Conservation (phyloP, 805 yeast genomes). For the Saturnispora quitensis region DNA sequence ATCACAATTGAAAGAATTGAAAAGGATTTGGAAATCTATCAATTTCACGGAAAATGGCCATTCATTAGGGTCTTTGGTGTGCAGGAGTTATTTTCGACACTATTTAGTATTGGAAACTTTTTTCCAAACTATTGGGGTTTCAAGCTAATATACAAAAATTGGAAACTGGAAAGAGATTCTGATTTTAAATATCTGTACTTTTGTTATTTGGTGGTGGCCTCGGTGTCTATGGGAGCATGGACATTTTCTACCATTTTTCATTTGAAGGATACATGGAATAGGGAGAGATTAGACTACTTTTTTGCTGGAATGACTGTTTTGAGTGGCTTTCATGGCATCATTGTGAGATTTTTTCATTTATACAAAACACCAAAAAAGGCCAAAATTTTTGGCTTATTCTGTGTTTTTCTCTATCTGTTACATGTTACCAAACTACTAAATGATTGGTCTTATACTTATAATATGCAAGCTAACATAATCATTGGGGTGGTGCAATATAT, state of each 20-base stretch:
- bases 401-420: slow-evolving; percentile 42
- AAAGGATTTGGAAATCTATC: slow-evolving; percentile 49
- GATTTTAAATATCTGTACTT: slow-evolving; percentile 24
- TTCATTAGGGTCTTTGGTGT: slow-evolving; percentile 66
- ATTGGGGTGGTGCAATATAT: slow-evolving; percentile 72
- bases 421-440: slow-evolving; percentile 60
- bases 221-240: slow-evolving; percentile 83
- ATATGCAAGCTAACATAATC: slow-evolving; percentile 80
- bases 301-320: slow-evolving; percentile 88
- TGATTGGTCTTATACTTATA: slow-evolving; percentile 88
- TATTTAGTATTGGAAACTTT: slow-evolving; percentile 69
- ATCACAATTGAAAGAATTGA: slow-evolving; percentile 48
- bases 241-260: slow-evolving; percentile 78
- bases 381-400: slow-evolving; percentile 29
- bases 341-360: slow-evolving; percentile 50
- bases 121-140: slow-evolving; percentile 52
- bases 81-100: slow-evolving; percentile 75
- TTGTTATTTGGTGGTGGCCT: slow-evolving; percentile 40
- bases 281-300: slow-evolving; percentile 85
- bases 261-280: slow-evolving; percentile 65
- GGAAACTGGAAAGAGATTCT: slow-evolving; percentile 12
- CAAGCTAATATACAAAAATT: slow-evolving; percentile 24
- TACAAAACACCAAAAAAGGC: slow-evolving; percentile 34
- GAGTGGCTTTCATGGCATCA: slow-evolving; percentile 64
- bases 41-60: slow-evolving; percentile 98